A percentile compares a stretch with the other conserved stretches of the same genome.
Evolutionary conservation across 441 rosid species (phyloP).

Genomic region (Rhodomyrtus psidioides): DNA sequence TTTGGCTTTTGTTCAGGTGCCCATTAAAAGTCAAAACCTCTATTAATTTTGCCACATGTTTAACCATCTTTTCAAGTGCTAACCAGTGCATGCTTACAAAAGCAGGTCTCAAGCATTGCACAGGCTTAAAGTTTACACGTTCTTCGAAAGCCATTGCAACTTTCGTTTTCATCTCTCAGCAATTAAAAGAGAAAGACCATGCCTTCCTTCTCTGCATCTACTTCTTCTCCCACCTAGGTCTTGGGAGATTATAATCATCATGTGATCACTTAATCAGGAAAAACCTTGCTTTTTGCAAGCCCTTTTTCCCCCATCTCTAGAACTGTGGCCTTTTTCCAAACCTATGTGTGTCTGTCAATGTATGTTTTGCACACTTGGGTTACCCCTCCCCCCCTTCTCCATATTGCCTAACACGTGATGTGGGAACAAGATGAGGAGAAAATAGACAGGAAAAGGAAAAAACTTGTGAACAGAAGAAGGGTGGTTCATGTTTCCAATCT

Average conservation of each 20-base stretch:
- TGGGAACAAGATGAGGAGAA: neutral
- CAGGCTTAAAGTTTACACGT: neutral
- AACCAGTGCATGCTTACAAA: neutral
- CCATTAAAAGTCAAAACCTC: neutral
- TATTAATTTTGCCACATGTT: neutral
- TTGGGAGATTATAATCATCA: neutral
- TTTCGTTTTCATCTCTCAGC: neutral
- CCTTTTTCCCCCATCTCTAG: neutral
- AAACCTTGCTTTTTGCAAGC: neutral
- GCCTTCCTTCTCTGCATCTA: neutral
- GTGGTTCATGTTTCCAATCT: neutral
- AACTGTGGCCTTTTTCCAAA: neutral
- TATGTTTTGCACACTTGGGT: neutral
- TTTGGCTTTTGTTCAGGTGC: neutral
- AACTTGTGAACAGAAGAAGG: neutral
- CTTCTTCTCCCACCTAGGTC: neutral
- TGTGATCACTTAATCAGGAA: neutral
- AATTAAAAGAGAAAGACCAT: neutral
- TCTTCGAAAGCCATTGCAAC: neutral
- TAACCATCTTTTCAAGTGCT: neutral
- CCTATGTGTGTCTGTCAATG: neutral
- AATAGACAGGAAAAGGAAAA: neutral
- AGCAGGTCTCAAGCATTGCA: neutral
- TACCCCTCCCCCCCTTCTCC: accelerated
- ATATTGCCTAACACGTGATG: neutral